A percentile compares a stretch with the other conserved stretches of the same genome.
phyloP scores from a whole-genome alignment of 2,329 filamentous ascomycete species.

The Trichoderma pleuroti region DNA sequence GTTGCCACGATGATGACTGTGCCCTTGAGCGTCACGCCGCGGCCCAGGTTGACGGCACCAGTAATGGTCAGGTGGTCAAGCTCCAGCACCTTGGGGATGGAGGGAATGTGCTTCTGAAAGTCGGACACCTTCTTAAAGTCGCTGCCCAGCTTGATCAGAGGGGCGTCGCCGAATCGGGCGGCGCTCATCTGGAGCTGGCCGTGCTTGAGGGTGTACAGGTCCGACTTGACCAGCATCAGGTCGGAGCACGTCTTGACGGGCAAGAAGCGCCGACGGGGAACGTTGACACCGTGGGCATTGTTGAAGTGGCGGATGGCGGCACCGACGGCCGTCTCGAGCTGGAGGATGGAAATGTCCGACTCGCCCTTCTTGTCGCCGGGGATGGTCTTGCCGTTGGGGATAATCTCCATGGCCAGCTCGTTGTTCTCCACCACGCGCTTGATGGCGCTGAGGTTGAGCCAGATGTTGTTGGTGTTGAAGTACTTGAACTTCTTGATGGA shows the following conservation, averaged over 20 bases:
- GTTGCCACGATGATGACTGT: conserved; percentile 99
- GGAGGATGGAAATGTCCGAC: conserved; percentile 93
- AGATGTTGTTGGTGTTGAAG: conserved; percentile 99
- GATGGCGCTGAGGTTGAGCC: conserved; percentile 96
- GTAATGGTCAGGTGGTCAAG: conserved; percentile 96
- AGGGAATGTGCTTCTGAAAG: conserved; percentile 83
- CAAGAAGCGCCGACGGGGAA: conserved; percentile 94
- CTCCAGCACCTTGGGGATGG: conserved; percentile 87
- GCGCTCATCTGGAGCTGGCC: conserved; percentile 96
- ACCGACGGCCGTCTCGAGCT: conserved; percentile 97
- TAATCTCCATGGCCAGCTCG: conserved; percentile 99
- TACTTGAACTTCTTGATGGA: conserved; percentile 99
- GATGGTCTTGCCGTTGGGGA: conserved; percentile 98
- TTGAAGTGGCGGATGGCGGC: conserved; percentile 98
- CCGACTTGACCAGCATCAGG: conserved; percentile 98
- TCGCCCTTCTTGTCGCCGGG: conserved; percentile 99
- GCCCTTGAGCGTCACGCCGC: conserved; percentile 92
- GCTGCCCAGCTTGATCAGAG: conserved; percentile 95
- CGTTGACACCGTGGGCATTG: conserved; percentile 98
- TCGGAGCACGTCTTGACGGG: conserved; percentile 99
- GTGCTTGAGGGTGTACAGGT: conserved; percentile 97
- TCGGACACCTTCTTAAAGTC: conserved; percentile 99
- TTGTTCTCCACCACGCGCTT: conserved; percentile 99
- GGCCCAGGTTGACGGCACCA: conserved; percentile 92
- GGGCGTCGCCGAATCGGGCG: conserved; percentile 91